Evolutionary conservation across 139 green algal species (phyloP), one percentile per base, ranked within the genome.

Genomic region (Spirogloea muscicola): DNA sequence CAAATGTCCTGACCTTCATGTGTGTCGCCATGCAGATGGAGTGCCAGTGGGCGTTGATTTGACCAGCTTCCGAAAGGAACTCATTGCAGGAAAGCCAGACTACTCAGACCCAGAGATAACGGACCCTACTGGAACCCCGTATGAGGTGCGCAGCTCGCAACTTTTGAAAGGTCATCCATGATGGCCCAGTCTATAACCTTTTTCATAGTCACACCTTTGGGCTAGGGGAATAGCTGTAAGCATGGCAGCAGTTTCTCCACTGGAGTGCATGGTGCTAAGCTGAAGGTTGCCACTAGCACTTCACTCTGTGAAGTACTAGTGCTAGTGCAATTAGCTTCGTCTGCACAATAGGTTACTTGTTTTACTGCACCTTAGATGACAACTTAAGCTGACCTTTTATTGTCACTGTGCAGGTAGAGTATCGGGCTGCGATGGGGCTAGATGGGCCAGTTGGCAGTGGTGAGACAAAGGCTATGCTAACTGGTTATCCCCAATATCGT

Each of bases 351-450:
- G 43, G 10, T 10, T 51, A 25, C 10, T 51, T 51, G 43, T 51
- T 10, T 51, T 51, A 13, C 43, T 10, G 13, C 10, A 51, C 43
- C 43, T 51, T 51, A 51, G 43, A 51, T 10, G 43, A 25, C 10
- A 10, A 13, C 10, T 10, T 25, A 51, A 51, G 43, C 43, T 51
- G 43, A 51, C 43, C 13, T 13, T 25, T 51, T 25, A 51, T 13
- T 10, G 43, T 51, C 43, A 51, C 10, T 51, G 5, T 58, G 27
- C 59, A 73, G 64, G 31, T 9, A 34, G 64, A 73, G 64, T 73
- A 69, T 13, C 25, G 64, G 41, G 64, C 64, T 7, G 64, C 64
- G 25, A 69, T 73, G 64, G 64, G 64, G 3, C 64, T 73, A 9
- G 64, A 73, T 6, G 59, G 59, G 9, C 6, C 6, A 5, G 9